These are phyloP conservation scores for Diaporthe batatas DNA, from an alignment of 2,329 filamentous ascomycete species.

Conservation along the genomic window DNA sequence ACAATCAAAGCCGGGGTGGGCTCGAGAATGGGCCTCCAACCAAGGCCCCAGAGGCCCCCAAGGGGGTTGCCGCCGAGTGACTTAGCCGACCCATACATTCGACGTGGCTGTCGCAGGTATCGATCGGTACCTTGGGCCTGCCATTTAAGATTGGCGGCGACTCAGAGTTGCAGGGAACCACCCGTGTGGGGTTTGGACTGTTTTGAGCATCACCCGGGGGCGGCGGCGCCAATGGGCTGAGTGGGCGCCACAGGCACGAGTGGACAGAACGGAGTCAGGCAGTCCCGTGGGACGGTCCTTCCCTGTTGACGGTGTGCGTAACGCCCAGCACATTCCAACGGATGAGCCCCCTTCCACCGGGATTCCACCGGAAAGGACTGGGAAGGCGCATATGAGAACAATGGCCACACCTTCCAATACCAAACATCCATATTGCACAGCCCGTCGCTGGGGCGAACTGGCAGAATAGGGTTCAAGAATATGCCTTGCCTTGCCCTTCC, in stretches of 20 bases:
- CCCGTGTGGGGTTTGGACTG: neutral
- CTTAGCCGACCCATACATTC: slow-evolving; percentile 12
- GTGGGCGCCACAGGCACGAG: neutral
- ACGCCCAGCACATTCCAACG: slow-evolving; percentile 14
- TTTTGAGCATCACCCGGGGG: slow-evolving; percentile 19
- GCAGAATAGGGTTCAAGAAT: neutral
- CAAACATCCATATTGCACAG: neutral
- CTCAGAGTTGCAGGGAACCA: slow-evolving; percentile 27
- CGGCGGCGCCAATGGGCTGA: slow-evolving; percentile 12
- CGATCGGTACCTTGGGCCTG: neutral
- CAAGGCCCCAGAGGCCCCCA: neutral
- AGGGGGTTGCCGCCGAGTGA: neutral
- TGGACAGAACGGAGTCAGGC: neutral
- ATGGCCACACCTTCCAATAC: neutral
- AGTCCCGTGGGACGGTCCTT: neutral
- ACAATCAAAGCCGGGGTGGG: slow-evolving; percentile 27
- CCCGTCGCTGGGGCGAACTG: neutral
- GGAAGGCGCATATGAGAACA: neutral
- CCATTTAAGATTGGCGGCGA: slow-evolving; percentile 31
- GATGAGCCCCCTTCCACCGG: slow-evolving; percentile 12
- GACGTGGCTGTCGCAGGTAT: slow-evolving; percentile 30
- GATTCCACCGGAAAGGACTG: too few species aligned
- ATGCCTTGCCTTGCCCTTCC: neutral
- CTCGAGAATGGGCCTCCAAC: slow-evolving; percentile 28
- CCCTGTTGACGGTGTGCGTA: slow-evolving; percentile 11